Evolutionary conservation across 306 rosid genomes (phyloP).

Genomic region (Medicago lupulina): DNA sequence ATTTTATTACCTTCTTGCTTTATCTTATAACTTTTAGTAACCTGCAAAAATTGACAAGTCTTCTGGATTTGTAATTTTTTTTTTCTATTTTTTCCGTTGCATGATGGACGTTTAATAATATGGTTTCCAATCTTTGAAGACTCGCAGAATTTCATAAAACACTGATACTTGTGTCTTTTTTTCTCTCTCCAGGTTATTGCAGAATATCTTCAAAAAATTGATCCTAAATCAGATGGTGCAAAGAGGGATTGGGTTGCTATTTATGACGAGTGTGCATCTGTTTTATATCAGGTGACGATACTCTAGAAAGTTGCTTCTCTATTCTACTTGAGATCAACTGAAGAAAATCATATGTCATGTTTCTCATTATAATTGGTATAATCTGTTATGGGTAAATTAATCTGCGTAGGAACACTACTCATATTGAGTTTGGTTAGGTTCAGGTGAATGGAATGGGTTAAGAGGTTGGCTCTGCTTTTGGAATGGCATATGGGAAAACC

Average conservation of each 20-base stretch:
- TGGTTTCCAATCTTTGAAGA: constrained; percentile 26
- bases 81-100: constrained; percentile 9
- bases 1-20: constrained; percentile 3
- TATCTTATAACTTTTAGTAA: constrained; percentile 26
- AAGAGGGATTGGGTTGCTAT: constrained; percentile 99
- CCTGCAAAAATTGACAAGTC: constrained; percentile 31
- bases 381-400: constrained; percentile 15
- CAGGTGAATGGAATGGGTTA: constrained; percentile 24
- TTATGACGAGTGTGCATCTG: constrained; percentile 97
- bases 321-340: constrained; percentile 26
- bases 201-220: constrained; percentile 94
- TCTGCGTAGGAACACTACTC: constrained; percentile 19
- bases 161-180: constrained; percentile 31
- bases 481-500: constrained; percentile 31
- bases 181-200: constrained; percentile 79
- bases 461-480: constrained; percentile 27
- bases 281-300: constrained; percentile 80
- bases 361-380: constrained; percentile 30
- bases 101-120: constrained; percentile 29
- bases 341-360: constrained; percentile 26
- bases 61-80: constrained; percentile 9
- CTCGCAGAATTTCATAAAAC: constrained; percentile 12
- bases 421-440: constrained; percentile 33
- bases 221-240: constrained; percentile 99
- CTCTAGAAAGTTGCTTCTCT: constrained; percentile 32